Base-by-base conservation (phyloP, 176 grass and related monocot genomes). In the Luzula sylvatica region DNA sequence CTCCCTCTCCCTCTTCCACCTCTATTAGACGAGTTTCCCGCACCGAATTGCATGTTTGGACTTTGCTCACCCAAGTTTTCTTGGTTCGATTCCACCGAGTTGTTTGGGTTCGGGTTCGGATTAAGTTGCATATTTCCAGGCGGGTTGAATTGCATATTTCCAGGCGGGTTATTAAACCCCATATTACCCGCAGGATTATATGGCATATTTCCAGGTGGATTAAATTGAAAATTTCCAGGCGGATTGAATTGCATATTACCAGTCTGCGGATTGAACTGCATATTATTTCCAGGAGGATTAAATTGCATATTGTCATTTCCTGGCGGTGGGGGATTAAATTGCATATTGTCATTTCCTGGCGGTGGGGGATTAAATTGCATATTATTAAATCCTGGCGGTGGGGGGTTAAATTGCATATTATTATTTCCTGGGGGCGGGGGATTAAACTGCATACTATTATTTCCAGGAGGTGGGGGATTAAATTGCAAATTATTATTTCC, bases 11-110 rank as follows among this genome's bases (percentile, higher is more conserved):
- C 41, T 40, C 58, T 82, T 77, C 59, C 72, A 24, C 72, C 74
- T 3, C 55, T 61, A 55, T 67, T 86, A 19, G 66, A 74, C 20
- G 74, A 44, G 53, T 67, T 89, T 13, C 92, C 78, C 15, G 25
- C 57, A 47, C 53, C 67, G 48, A 76, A 76, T 46, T 79, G 54
- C 42, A 48, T 14, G 46, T 48, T 48, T 11, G 42, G 11, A 17
- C 2, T 6, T 44, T 60, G 20, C 44, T 40, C 38, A 43, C 35
- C 38, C 23, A 40, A 44, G 20, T 67, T 15, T 21, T 29, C 18
- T 7, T 26, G 15, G 18, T 61, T 61, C 41, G 44, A 61, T 45
- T 61, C 42, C n/a, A 53, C 32, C 25, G 75, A 41, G 11, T 35
- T 35, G 9, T 35, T 35, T 9, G 30, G 30, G 40, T 28, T 19